Percentiles rank a stretch among this genome's conserved stretches.
phyloP scores from a whole-genome alignment of 1,139 yeast genomes.

The Meyerozyma athensensis region DNA sequence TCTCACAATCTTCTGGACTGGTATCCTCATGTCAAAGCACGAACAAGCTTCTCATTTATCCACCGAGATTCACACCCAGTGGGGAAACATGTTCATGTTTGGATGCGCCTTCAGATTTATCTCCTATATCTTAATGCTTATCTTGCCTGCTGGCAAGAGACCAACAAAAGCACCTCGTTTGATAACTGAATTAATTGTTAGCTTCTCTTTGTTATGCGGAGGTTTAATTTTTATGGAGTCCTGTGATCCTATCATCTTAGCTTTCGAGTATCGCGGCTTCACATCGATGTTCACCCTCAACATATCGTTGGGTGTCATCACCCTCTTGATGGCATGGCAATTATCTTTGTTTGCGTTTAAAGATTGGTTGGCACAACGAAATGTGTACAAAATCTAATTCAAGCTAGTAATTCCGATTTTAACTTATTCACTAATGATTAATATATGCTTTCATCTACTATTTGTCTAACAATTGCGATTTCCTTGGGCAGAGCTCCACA shows the following conservation, averaged over 20 bases:
- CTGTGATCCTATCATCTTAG: conserved; percentile 77
- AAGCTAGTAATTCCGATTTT: not conserved
- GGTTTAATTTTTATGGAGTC: conserved; percentile 91
- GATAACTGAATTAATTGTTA: conserved; percentile 72
- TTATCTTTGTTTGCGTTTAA: conserved; percentile 67
- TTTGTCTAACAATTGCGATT: conserved; percentile 20
- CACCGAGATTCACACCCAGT: conserved; percentile 77
- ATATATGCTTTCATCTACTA: conserved; percentile 7
- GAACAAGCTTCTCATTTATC: conserved; percentile 76
- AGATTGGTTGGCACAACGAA: conserved; percentile 36
- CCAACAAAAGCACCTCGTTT: conserved; percentile 52
- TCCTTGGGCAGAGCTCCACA: conserved; percentile 52
- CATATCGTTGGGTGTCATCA: conserved; percentile 71
- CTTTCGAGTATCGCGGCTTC: conserved; percentile 79
- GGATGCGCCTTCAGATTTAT: conserved; percentile 74
- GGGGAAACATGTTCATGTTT: conserved; percentile 80
- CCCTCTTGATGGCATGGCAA: conserved; percentile 88
- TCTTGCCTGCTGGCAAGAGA: conserved; percentile 39
- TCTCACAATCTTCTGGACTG: conserved; percentile 93
- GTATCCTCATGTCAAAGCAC: conserved; percentile 93
- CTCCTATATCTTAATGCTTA: conserved; percentile 58
- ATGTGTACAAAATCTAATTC: not conserved
- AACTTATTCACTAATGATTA: not conserved
- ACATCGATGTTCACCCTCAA: conserved; percentile 90
- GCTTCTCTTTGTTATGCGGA: conserved; percentile 79